phyloP scores from a whole-genome alignment of 805 yeast species.

The Kurtzmaniella cleridarum region DNA sequence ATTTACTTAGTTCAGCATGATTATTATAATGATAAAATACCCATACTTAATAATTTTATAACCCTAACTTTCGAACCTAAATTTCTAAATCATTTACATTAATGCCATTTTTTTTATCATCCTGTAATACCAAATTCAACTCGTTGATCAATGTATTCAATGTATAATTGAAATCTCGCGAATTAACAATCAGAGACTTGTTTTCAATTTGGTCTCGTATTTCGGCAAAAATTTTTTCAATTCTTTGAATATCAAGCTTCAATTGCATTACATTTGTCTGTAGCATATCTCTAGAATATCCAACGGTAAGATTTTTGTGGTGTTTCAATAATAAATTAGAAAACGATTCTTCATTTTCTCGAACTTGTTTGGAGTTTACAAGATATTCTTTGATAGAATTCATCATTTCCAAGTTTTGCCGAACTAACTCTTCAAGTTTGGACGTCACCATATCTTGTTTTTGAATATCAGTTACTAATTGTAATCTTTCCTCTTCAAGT shows the following conservation, averaged over 20 bases:
- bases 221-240: constrained; percentile 3
- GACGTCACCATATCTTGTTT: constrained; percentile 28
- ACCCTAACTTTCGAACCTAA: no score
- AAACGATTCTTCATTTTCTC: constrained; percentile 10
- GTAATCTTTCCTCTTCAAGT: constrained; percentile 25
- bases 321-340: constrained; percentile 8
- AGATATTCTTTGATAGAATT: constrained; percentile 28
- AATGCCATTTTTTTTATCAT: no score
- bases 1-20: background rate
- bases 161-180: constrained; percentile 13
- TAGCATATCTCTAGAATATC: constrained; percentile 6
- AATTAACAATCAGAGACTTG: no score
- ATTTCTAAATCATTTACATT: no score
- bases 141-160: constrained; percentile 11
- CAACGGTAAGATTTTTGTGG: constrained; percentile 8
- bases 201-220: no score
- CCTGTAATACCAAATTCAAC: constrained; percentile 12
- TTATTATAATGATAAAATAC: background rate
- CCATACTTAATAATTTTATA: background rate
- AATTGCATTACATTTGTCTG: background rate
- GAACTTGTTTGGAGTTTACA: constrained; percentile 14
- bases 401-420: constrained; percentile 29
- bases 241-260: constrained; percentile 3
- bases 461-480: constrained; percentile 34
- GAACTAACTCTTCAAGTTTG: constrained; percentile 26